Evolutionary conservation across 2,329 filamentous ascomycete species (phyloP), one percentile per base, ranked within the genome.

Genomic region (Claviceps sp.): DNA sequence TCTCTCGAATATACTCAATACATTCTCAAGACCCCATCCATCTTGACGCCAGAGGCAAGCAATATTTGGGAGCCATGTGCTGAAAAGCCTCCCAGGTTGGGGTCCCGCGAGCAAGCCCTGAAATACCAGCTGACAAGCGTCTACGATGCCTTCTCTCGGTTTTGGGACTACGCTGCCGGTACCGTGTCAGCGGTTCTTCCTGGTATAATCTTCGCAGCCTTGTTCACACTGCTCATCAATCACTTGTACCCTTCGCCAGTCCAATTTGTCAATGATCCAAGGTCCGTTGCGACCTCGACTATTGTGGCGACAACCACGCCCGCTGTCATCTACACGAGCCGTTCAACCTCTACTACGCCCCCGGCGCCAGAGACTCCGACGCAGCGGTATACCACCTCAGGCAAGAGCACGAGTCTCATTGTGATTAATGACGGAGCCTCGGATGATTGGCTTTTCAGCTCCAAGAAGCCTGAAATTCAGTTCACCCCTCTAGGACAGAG

Each of bases 1-100:
- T 75, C 74, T 22, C 68, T 76, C 26, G 67, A 70, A 51, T 77
- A 78, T 56, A 72, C 73, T 22, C 72, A 76, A 47, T 65, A 76
- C 58, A 71, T 68, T 50, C 69, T 77, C 43, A 65, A 65, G 47
- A 72, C 65, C 38, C 73, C 73, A 4, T 72, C 70, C 26, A 63
- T 70, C 26, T 57, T 59, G n/a, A 65, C 66, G 4, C 65, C 66
- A 11, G 67, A 69, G 45, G 62, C 61, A 22, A 66, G 61, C 53
- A 58, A 60, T 47, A 57, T 64, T 34, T 53, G 64, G 44, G 60
- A 61, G 48, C 54, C 50, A 37, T 37, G 56, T 24, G 40, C 48
- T 57, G 58, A 34, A 42, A 49, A 22, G 16, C 1, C 26, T n/a
- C 2, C 37, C 50, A 44, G 30, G 30, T 16, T 26, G 55, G 8